These are phyloP conservation scores for Clonostachys solani DNA, from an alignment of 2,329 filamentous ascomycete genomes.

Conservation along the genomic window DNA sequence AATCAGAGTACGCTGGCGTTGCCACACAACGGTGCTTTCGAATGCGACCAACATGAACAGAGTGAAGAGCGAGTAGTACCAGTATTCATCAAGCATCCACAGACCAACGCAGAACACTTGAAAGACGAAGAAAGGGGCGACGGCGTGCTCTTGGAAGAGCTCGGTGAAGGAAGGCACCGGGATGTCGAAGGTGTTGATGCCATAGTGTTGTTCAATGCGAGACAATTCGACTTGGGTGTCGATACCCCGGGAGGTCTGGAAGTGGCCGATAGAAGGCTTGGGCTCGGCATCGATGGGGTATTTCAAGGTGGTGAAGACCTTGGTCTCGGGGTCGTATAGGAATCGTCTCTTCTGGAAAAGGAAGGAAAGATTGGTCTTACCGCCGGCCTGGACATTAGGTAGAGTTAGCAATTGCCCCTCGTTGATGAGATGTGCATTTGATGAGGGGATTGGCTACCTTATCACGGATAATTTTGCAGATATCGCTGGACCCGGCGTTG, in stretches of 20 bases:
- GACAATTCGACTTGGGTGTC: slow-evolving; percentile 70
- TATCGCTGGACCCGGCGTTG: slow-evolving; percentile 86
- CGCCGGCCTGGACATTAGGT: slow-evolving; percentile 52
- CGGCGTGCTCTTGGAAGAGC: slow-evolving; percentile 96
- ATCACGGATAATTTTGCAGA: slow-evolving; percentile 77
- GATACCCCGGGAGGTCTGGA: slow-evolving; percentile 78
- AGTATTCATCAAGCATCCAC: slow-evolving; percentile 99
- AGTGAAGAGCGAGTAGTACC: slow-evolving; percentile 99
- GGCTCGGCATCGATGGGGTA: slow-evolving; percentile 85
- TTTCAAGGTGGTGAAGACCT: slow-evolving; percentile 74
- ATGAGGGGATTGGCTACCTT: slow-evolving; percentile 37
- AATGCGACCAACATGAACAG: slow-evolving; percentile 98
- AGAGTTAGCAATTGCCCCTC: neutral
- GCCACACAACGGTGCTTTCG: slow-evolving; percentile 98
- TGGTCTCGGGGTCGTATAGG: slow-evolving; percentile 68
- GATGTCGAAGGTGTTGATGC: slow-evolving; percentile 94
- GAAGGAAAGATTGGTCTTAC: slow-evolving; percentile 78
- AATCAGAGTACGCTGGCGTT: slow-evolving; percentile 88
- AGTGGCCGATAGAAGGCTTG: slow-evolving; percentile 71
- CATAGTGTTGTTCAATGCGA: slow-evolving; percentile 86
- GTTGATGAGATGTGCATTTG: neutral
- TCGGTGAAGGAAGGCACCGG: slow-evolving; percentile 94
- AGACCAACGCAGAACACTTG: slow-evolving; percentile 97
- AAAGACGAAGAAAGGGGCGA: slow-evolving; percentile 98
- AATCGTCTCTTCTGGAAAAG: slow-evolving; percentile 98